Evolutionary conservation across 2,329 filamentous ascomycete species (phyloP), one percentile per base, ranked within the genome.

Genomic region (Ceratocystis ficicola): DNA sequence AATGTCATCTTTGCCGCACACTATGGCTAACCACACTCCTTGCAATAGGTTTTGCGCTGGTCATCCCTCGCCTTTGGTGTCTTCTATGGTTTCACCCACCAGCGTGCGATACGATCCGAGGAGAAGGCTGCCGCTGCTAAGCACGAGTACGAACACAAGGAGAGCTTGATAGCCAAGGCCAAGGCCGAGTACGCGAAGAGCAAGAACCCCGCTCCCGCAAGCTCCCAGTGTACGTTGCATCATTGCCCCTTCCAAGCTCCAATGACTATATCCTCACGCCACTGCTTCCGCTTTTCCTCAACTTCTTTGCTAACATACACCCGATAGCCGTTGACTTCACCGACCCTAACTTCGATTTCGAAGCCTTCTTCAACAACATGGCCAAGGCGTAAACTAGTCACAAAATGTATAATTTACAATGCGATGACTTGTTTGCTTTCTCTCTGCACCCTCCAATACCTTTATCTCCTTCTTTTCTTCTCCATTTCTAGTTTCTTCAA

Each of bases 41-140:
- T 72, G 64, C 77, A 72, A 64, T 77, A 99, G 94, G 93, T 99
- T 77, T 85, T 97, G 77, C 92, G 94, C 79, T 99, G 93, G 84
- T 93, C 91, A 75, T 92, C 92, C 75, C 89, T 99, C 71, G 89
- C 86, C 74, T 82, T 90, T 74, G 94, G 94, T 76, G 80, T 97
- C 75, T 87, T 96, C 80, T 99, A 99, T 81, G 94, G 94, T 77
- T 86, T 96, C 81, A 89, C 87, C 78, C 93, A 96, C 81, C 94
- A 99, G 81, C 82, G 87, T 74, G 83, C 85, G 69, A 87, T 99
- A 77, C 86, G 80, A 71, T 77, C 88, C 66, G 77, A 83, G 73
- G 85, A 91, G 74, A 88, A 86, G 78, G 78, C 83, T 69, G 81
- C 86, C 71, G 84, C 86, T 72, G 83, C 84, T 72, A 80, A 95